phyloP scores from a whole-genome alignment of 2,329 filamentous ascomycete species.

The Fusarium newnesense region DNA sequence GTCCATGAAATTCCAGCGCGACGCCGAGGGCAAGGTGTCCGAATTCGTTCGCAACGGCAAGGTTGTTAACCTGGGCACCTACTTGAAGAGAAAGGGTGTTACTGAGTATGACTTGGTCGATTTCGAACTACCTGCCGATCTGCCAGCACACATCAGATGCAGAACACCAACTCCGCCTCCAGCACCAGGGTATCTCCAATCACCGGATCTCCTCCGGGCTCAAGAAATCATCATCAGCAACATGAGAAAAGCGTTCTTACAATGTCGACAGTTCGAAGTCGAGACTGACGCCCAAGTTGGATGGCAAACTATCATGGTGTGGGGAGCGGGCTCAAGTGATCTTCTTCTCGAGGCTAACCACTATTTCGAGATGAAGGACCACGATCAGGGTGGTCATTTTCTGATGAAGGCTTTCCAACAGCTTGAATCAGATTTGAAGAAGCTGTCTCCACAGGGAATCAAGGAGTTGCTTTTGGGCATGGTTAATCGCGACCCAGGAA shows the following conservation, averaged over 20 bases:
- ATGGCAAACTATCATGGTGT: constrained; percentile 56
- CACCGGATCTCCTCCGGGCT: constrained; percentile 55
- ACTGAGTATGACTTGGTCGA: constrained; percentile 63
- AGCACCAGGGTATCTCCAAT: constrained; percentile 54
- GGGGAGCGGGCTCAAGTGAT: constrained; percentile 57
- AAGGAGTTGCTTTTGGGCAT: constrained; percentile 56
- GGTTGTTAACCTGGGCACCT: constrained; percentile 62
- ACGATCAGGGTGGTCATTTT: constrained; percentile 53
- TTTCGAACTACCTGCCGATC: constrained; percentile 55
- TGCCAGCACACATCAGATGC: constrained; percentile 56
- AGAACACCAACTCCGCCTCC: constrained; percentile 58
- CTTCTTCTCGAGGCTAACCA: constrained; percentile 57
- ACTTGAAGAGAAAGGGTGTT: constrained; percentile 63
- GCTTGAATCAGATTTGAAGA: constrained; percentile 55
- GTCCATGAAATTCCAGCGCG: constrained; percentile 63
- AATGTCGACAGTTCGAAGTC: constrained; percentile 56
- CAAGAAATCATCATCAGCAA: constrained; percentile 57
- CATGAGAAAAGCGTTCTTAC: constrained; percentile 57
- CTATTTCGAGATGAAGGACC: constrained; percentile 54
- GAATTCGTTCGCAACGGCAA: constrained; percentile 64
- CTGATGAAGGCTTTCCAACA: constrained; percentile 57
- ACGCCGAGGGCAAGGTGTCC: constrained; percentile 63
- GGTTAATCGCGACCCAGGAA: constrained; percentile 56
- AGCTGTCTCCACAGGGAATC: constrained; percentile 56
- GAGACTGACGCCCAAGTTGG: constrained; percentile 51